Percentiles rank a stretch among this genome's conserved stretches.
Conservation (phyloP, 1,139 yeast species). For the Diutina siamensis region DNA sequence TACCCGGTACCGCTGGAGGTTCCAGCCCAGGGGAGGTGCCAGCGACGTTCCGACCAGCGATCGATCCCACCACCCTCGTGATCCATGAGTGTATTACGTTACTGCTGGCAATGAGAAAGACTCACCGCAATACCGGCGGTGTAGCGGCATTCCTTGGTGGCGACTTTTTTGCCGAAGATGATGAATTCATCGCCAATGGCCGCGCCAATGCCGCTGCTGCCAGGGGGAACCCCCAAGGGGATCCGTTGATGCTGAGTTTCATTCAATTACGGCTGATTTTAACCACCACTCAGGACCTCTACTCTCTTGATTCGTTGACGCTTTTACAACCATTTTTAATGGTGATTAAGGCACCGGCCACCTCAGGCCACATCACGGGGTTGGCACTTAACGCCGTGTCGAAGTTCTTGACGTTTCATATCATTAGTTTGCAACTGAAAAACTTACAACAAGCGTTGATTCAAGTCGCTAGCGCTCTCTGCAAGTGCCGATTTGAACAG, state of each 20-base stretch:
- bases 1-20: neutral
- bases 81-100: slow-evolving; percentile 82
- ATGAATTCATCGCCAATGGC: slow-evolving; percentile 16
- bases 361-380: slow-evolving; percentile 79
- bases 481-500: slow-evolving; percentile 94
- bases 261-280: slow-evolving; percentile 66
- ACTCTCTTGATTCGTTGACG: slow-evolving; percentile 58
- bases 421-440: slow-evolving; percentile 33
- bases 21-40: neutral
- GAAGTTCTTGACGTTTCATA: slow-evolving; percentile 57
- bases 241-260: slow-evolving; percentile 72
- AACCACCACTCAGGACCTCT: slow-evolving; percentile 41
- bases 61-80: slow-evolving; percentile 76
- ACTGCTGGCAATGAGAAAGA: slow-evolving; percentile 85
- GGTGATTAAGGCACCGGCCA: slow-evolving; percentile 75
- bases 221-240: slow-evolving; percentile 18
- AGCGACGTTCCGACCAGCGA: slow-evolving; percentile 14
- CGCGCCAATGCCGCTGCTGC: neutral
- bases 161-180: slow-evolving; percentile 27
- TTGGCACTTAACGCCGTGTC: slow-evolving; percentile 68
- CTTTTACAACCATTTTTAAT: slow-evolving; percentile 77
- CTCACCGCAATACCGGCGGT: slow-evolving; percentile 72
- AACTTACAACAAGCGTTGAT: slow-evolving; percentile 39
- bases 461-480: slow-evolving; percentile 62
- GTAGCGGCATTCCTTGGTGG: slow-evolving; percentile 80